Conservation (phyloP, 2,329 filamentous ascomycete genomes). For the Chaetomium sp. region DNA sequence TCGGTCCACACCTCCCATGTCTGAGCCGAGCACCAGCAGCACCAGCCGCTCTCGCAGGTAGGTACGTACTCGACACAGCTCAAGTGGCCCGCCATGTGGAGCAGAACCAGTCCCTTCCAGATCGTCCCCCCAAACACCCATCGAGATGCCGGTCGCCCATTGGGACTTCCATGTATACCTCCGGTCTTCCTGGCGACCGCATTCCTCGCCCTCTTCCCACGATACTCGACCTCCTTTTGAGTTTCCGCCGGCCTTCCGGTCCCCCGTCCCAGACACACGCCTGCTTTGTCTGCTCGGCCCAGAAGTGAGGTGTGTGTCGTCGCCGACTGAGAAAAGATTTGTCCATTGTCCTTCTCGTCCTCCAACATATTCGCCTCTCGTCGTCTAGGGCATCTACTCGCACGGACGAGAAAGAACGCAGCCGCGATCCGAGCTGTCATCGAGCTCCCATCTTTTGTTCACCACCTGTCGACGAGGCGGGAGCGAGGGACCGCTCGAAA, state of each 20-base stretch:
- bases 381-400: not conserved
- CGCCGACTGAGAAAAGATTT: not conserved
- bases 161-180: conserved; percentile 20
- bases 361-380: not conserved
- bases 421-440: not conserved
- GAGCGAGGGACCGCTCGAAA: not conserved
- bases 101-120: conserved; percentile 13
- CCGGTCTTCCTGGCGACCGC: conserved; percentile 3
- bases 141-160: conserved; percentile 13
- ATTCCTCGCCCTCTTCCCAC: conserved; percentile 9
- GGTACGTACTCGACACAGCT: conserved; percentile 21
- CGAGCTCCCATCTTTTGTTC: not conserved
- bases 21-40: conserved; percentile 18
- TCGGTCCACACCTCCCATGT: conserved; percentile 20
- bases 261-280: too few relatives aligned
- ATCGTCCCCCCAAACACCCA: conserved; percentile 15
- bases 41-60: conserved; percentile 15
- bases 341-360: not conserved
- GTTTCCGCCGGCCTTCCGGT: too few relatives aligned
- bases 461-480: not conserved
- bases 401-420: conserved; percentile 7
- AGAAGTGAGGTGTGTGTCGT: conserved; percentile 1
- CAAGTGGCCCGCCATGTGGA: conserved; percentile 20
- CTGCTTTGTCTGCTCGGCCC: too few relatives aligned
- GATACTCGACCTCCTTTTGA: conserved; percentile 9